Conservation (phyloP, 345 rosid genomes). For the Salix koriyanagi region DNA sequence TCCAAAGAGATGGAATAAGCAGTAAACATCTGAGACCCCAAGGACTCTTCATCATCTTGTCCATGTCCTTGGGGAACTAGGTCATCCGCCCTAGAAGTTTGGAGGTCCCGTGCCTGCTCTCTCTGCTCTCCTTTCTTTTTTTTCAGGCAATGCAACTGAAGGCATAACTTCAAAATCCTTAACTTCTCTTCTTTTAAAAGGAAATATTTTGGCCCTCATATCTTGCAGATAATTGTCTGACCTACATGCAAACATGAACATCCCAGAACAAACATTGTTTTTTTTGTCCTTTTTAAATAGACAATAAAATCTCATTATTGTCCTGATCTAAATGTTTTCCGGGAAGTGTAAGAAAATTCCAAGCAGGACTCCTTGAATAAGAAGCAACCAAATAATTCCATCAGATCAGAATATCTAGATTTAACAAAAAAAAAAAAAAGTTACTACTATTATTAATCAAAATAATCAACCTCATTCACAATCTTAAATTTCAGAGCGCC, state of each 20-base stretch:
- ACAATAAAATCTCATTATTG: not conserved
- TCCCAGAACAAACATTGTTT: not conserved
- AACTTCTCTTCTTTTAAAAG: conserved; percentile 65
- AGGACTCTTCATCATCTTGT: too few relatives aligned
- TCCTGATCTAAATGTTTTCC: not conserved
- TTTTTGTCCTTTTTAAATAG: too few relatives aligned
- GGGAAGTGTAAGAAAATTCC: not conserved
- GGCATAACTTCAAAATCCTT: conserved; percentile 56
- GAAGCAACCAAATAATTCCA: not conserved
- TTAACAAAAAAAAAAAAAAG: too few relatives aligned
- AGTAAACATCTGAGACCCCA: too few relatives aligned
- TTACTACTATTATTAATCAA: too few relatives aligned
- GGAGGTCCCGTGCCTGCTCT: too few relatives aligned
- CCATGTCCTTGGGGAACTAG: too few relatives aligned
- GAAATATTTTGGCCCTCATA: conserved; percentile 80
- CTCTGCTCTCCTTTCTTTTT: conserved; percentile 77
- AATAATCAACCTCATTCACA: too few relatives aligned
- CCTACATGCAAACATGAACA: conserved; percentile 33
- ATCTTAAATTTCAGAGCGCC: too few relatives aligned
- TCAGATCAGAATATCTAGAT: too few relatives aligned
- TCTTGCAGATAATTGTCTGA: conserved; percentile 89
- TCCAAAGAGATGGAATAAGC: too few relatives aligned
- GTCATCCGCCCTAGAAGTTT: too few relatives aligned
- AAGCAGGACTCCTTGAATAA: not conserved
- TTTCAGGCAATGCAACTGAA: conserved; percentile 49